Evolutionary conservation across 768 basidiomycete species (phyloP).

Genomic region (Xerocomus brunneocitrinus): DNA sequence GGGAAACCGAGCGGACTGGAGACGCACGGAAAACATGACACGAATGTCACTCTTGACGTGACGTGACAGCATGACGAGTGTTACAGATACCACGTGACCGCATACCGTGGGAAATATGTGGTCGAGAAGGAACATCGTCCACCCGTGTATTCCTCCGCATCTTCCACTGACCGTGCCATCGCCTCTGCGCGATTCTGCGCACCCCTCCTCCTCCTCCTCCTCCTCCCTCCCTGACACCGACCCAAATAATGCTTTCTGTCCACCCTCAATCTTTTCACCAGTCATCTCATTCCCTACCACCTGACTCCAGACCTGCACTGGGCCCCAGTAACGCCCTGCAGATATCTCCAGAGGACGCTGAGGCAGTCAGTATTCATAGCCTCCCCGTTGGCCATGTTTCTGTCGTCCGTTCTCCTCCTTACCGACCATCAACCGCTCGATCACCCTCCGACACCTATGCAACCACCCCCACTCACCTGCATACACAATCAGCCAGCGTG

Average conservation of each 20-base stretch:
- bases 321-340: slow-evolving; percentile 2
- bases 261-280: neutral
- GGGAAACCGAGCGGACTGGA: neutral
- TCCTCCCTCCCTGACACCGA: neutral
- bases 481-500: slow-evolving; percentile 14
- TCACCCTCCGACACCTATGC: slow-evolving; percentile 8
- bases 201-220: neutral
- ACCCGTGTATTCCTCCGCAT: neutral
- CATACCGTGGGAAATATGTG: slow-evolving; percentile 11
- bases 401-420: slow-evolving; percentile 32
- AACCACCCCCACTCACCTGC: neutral
- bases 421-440: slow-evolving; percentile 34
- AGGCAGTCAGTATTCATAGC: slow-evolving; percentile 55
- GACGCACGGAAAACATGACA: slow-evolving; percentile 13
- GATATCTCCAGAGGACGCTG: slow-evolving; percentile 37
- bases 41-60: neutral
- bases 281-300: neutral
- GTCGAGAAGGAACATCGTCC: neutral
- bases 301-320: neutral
- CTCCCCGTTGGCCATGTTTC: slow-evolving; percentile 53
- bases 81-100: slow-evolving; percentile 5
- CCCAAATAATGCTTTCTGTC: slow-evolving; percentile 2
- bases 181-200: slow-evolving; percentile 2
- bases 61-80: neutral
- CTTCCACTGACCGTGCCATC: slow-evolving; percentile 4